These are phyloP conservation scores for Lasiosphaeria hispida DNA, from an alignment of 495 filamentous ascomycete genomes.

Conservation along the genomic window DNA sequence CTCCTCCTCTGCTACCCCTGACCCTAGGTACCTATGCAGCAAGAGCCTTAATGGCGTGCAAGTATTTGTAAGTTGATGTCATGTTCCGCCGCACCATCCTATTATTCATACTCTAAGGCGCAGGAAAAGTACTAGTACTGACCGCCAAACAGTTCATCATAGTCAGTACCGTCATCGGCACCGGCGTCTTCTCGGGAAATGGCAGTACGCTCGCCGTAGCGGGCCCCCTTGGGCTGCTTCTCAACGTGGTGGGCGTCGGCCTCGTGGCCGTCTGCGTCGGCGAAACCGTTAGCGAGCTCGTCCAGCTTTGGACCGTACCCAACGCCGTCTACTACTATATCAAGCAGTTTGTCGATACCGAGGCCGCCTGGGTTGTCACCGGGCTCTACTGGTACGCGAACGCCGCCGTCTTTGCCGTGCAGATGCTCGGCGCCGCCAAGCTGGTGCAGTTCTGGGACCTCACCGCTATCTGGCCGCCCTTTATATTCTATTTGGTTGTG, in stretches of 20 bases:
- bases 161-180: slow-evolving; percentile 34
- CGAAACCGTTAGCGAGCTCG: slow-evolving; percentile 38
- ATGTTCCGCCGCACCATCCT: too few relatives aligned
- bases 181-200: slow-evolving; percentile 28
- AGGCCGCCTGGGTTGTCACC: slow-evolving; percentile 32
- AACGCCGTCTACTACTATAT: slow-evolving; percentile 38
- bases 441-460: slow-evolving; percentile 9
- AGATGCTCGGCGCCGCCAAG: slow-evolving; percentile 14
- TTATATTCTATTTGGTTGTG: slow-evolving; percentile 7
- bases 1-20: background rate
- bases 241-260: slow-evolving; percentile 30
- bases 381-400: slow-evolving; percentile 24
- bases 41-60: slow-evolving; percentile 13
- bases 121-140: too few relatives aligned
- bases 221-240: slow-evolving; percentile 32
- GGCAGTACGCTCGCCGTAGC: slow-evolving; percentile 30
- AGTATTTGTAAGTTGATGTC: slow-evolving; percentile 7
- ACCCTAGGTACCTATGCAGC: background rate
- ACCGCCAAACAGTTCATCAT: slow-evolving; percentile 44
- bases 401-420: slow-evolving; percentile 2
- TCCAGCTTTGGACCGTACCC: slow-evolving; percentile 32
- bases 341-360: slow-evolving; percentile 33
- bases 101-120: too few relatives aligned
- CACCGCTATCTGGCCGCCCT: slow-evolving; percentile 8
- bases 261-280: slow-evolving; percentile 31